Conservation (phyloP, 2,329 filamentous ascomycete species). For the Sarocladium brachiariae region DNA sequence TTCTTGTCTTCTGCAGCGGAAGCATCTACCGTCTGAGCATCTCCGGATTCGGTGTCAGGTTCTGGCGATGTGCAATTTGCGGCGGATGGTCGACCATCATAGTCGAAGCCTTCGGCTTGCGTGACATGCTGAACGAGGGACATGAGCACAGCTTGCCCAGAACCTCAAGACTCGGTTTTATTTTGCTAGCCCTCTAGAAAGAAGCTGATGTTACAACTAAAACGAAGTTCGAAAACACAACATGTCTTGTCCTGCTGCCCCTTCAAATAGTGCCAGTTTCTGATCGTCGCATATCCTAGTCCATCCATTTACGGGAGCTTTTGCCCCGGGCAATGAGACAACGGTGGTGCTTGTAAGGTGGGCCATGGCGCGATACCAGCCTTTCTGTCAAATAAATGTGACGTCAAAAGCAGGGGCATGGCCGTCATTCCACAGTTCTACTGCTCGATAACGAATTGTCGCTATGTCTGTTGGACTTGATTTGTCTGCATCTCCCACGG, state of each 20-base stretch:
- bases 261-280: neutral
- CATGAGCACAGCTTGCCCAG: constrained; percentile 21
- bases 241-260: neutral
- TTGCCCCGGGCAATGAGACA: neutral
- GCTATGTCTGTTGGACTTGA: neutral
- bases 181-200: neutral
- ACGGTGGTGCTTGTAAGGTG: neutral
- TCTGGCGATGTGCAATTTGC: neutral
- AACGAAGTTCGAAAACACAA: neutral
- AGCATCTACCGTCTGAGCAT: neutral
- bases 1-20: constrained; percentile 2
- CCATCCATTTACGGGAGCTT: neutral
- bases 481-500: neutral
- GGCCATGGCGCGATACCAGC: neutral
- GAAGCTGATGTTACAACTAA: too few relatives aligned
- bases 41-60: neutral
- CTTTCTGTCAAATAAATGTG: neutral
- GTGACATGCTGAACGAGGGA: constrained; percentile 38
- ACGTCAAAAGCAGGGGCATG: neutral
- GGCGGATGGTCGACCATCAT: constrained; percentile 18
- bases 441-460: too few relatives aligned
- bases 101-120: constrained; percentile 34
- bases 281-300: neutral
- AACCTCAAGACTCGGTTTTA: too few relatives aligned
- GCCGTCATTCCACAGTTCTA: neutral